Percentiles rank a stretch among this genome's conserved stretches.
Evolutionary conservation across 2,329 filamentous ascomycete genomes (phyloP).

Genomic region (Fusarium sarcochroum): DNA sequence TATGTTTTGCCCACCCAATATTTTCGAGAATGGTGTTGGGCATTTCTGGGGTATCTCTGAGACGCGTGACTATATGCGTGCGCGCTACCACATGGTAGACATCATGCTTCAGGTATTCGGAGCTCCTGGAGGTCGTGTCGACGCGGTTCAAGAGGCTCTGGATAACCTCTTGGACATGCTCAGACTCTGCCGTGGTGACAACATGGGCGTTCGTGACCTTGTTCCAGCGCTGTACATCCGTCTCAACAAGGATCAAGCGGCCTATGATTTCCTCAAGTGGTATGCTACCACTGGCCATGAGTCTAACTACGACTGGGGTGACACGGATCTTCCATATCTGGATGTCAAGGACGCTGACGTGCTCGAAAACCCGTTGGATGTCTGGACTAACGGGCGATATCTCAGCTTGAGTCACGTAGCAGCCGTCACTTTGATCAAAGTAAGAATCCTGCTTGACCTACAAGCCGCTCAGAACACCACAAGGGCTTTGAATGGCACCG

Average conservation of each 20-base stretch:
- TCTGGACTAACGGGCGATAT: slow-evolving; percentile 1
- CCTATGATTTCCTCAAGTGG: slow-evolving; percentile 61
- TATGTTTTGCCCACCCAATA: slow-evolving; percentile 46
- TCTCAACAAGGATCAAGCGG: slow-evolving; percentile 64
- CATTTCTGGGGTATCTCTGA: slow-evolving; percentile 58
- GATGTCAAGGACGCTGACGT: slow-evolving; percentile 57
- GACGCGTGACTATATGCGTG: slow-evolving; percentile 62
- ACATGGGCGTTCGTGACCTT: slow-evolving; percentile 58
- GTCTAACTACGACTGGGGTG: slow-evolving; percentile 36
- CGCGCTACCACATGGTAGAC: slow-evolving; percentile 50
- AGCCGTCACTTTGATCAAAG: slow-evolving; percentile 42
- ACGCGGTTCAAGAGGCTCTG: slow-evolving; percentile 53
- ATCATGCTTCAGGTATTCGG: slow-evolving; percentile 49
- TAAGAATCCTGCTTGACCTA: slow-evolving; percentile 45
- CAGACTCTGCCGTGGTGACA: slow-evolving; percentile 60
- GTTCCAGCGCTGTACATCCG: slow-evolving; percentile 61
- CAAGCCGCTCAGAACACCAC: slow-evolving; percentile 33
- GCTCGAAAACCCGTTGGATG: slow-evolving; percentile 52
- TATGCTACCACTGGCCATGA: slow-evolving; percentile 40
- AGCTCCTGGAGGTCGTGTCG: slow-evolving; percentile 47
- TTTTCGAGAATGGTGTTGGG: slow-evolving; percentile 57
- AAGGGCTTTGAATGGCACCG: slow-evolving; percentile 7
- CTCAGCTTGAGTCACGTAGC: slow-evolving; percentile 29
- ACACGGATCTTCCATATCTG: slow-evolving; percentile 46
- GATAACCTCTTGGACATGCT: slow-evolving; percentile 61